Evolutionary conservation across 192 early-diverging fungal species (phyloP).

Genomic region (Dispira parvispora): DNA sequence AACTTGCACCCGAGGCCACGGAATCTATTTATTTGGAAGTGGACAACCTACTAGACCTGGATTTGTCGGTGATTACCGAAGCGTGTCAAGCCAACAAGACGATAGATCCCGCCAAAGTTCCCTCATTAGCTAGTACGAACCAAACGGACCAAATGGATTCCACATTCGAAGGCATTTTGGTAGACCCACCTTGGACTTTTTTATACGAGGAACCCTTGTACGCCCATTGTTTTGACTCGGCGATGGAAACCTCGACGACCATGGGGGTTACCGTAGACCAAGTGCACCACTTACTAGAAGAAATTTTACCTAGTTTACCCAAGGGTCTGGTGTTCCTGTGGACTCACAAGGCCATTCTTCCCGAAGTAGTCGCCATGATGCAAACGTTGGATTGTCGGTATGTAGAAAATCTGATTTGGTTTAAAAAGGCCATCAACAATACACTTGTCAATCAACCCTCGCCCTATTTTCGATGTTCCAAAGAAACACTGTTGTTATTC

Average conservation of each 20-base stretch:
- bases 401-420: constrained; percentile 44
- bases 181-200: constrained; percentile 41
- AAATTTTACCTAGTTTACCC: constrained; percentile 25
- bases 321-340: constrained; percentile 35
- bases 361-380: constrained; percentile 36
- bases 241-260: neutral
- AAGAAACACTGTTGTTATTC: constrained; percentile 39
- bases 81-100: neutral
- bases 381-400: constrained; percentile 31
- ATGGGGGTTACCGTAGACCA: neutral
- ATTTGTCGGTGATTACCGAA: constrained; percentile 9
- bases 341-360: constrained; percentile 35
- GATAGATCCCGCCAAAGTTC: neutral
- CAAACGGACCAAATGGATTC: neutral
- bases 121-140: neutral
- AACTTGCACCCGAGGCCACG: neutral
- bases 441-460: constrained; percentile 21
- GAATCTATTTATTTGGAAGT: constrained; percentile 16
- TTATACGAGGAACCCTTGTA: constrained; percentile 19
- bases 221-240: neutral
- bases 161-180: constrained; percentile 29
- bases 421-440: constrained; percentile 32
- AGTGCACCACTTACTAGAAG: constrained; percentile 21
- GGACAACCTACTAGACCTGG: constrained; percentile 14
- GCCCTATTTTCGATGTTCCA: constrained; percentile 31